phyloP scores from a whole-genome alignment of 2,329 filamentous ascomycete species.

The Ustulina deusta region DNA sequence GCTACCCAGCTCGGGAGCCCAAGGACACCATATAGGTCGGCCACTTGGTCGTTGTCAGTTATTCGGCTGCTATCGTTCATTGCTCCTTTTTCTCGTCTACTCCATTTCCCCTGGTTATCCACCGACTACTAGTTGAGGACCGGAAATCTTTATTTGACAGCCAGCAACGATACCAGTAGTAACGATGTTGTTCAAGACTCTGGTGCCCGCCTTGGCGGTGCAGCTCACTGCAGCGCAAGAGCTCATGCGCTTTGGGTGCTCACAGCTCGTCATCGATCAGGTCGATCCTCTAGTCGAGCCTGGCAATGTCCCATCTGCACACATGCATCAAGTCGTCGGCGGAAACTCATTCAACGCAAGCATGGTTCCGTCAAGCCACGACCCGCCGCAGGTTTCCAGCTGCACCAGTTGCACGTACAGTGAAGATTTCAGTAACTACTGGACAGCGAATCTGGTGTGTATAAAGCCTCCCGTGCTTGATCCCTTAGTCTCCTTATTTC shows the following conservation, averaged over 20 bases:
- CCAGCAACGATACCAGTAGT: constrained; percentile 29
- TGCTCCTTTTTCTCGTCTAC: constrained; percentile 30
- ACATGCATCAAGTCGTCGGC: constrained; percentile 52
- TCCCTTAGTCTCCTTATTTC: background rate
- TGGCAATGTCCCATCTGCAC: constrained; percentile 48
- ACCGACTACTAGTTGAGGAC: constrained; percentile 9
- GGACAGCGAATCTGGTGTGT: constrained; percentile 48
- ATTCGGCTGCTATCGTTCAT: constrained; percentile 16
- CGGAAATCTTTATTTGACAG: constrained; percentile 15
- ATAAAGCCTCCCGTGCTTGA: background rate
- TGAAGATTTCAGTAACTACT: constrained; percentile 52
- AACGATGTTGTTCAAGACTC: constrained; percentile 49
- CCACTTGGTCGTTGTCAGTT: constrained; percentile 23
- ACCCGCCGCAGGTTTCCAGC: constrained; percentile 46
- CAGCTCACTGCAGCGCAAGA: constrained; percentile 50
- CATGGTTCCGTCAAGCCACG: constrained; percentile 45
- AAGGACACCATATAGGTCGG: constrained; percentile 40
- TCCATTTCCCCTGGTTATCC: constrained; percentile 20
- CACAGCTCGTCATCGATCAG: constrained; percentile 52
- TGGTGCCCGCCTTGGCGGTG: constrained; percentile 48
- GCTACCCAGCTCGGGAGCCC: constrained; percentile 34
- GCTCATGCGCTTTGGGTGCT: constrained; percentile 54
- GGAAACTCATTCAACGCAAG: constrained; percentile 52
- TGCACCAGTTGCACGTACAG: constrained; percentile 52
- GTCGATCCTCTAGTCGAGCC: constrained; percentile 50